Evolutionary conservation across 495 filamentous ascomycete genomes (phyloP).

Genomic region (Lasiosphaeriaceae sp.): DNA sequence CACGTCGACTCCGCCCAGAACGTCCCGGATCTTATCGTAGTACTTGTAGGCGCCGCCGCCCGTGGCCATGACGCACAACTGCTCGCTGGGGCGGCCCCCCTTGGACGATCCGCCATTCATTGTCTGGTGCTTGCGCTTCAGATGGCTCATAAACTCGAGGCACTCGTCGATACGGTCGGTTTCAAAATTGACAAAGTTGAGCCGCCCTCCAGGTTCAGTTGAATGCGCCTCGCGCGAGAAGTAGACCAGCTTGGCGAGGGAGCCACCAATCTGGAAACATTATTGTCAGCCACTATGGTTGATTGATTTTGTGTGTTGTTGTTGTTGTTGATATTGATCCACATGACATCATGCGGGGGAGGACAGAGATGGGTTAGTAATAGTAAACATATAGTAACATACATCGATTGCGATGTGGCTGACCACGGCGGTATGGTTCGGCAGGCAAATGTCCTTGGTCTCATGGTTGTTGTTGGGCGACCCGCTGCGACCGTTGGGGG

Average conservation of each 20-base stretch:
- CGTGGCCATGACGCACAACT: conserved; percentile 83
- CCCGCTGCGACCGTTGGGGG: conserved; percentile 45
- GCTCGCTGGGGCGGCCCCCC: conserved; percentile 38
- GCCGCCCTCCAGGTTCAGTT: conserved; percentile 75
- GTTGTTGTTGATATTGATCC: conserved; percentile 3
- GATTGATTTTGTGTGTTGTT: too few species aligned
- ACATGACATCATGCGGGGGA: not conserved
- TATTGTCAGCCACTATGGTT: too few species aligned
- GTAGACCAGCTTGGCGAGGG: conserved; percentile 93
- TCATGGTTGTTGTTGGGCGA: conserved; percentile 63
- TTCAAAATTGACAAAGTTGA: conserved; percentile 95
- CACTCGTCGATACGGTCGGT: conserved; percentile 89
- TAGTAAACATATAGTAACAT: too few species aligned
- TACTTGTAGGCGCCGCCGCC: conserved; percentile 94
- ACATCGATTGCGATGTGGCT: conserved; percentile 97
- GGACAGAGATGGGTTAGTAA: not conserved
- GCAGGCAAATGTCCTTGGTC: conserved; percentile 88
- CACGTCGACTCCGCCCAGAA: conserved; percentile 69
- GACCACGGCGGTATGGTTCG: conserved; percentile 87
- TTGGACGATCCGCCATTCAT: conserved; percentile 55
- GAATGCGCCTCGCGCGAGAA: conserved; percentile 83
- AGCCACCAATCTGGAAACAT: conserved; percentile 90
- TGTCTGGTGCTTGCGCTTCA: conserved; percentile 73
- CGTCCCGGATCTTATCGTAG: conserved; percentile 81
- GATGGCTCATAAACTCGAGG: conserved; percentile 77